Evolutionary conservation across 2,329 filamentous ascomycete species (phyloP).

Genomic region (Blastomyces gilchristii): DNA sequence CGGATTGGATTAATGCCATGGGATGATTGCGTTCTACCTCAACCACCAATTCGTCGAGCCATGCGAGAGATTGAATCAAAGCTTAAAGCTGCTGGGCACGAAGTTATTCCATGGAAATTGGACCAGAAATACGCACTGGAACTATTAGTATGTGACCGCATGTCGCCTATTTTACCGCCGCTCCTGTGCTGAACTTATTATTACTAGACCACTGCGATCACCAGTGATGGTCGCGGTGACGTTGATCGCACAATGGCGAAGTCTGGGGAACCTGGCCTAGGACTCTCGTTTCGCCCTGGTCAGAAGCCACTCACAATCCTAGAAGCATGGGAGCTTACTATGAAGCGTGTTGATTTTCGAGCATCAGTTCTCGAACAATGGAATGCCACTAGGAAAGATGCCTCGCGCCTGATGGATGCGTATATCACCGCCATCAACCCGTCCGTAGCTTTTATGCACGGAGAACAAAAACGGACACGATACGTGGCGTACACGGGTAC

Average conservation of each 20-base stretch:
- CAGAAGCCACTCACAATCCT: conserved; percentile 6
- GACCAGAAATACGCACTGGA: neutral
- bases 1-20: conserved; percentile 49
- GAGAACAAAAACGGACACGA: conserved; percentile 1
- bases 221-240: conserved; percentile 48
- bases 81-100: conserved; percentile 34
- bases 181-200: conserved; percentile 41
- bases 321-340: conserved; percentile 6
- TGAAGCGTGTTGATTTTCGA: conserved; percentile 5
- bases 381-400: conserved; percentile 10
- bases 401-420: conserved; percentile 8
- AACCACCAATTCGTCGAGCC: conserved; percentile 50
- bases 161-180: conserved; percentile 29
- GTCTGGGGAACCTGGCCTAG: conserved; percentile 47
- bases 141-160: neutral
- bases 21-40: conserved; percentile 51
- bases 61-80: conserved; percentile 44
- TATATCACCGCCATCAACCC: conserved; percentile 11
- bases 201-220: conserved; percentile 22
- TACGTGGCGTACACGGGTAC: conserved; percentile 49
- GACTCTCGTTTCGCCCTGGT: conserved; percentile 22
- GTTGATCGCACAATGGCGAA: conserved; percentile 41
- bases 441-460: neutral
- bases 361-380: conserved; percentile 13
- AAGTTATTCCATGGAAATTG: conserved; percentile 22